Evolutionary conservation across 495 filamentous ascomycete species (phyloP), one percentile per base, ranked within the genome.

Genomic region (Cryomyces antarcticus): DNA sequence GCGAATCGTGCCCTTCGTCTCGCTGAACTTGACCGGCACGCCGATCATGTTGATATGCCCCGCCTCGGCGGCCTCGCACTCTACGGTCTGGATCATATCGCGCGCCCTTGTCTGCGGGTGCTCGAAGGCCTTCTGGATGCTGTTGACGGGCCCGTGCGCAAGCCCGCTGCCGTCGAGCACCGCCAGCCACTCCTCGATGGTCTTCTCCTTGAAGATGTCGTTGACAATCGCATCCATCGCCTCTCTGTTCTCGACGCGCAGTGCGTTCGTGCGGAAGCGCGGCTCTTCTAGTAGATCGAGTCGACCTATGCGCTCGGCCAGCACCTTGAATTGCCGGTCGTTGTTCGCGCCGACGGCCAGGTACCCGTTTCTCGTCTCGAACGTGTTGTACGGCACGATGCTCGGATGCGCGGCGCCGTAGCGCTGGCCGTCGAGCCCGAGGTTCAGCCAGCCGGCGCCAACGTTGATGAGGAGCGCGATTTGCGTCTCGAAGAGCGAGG

Each of bases 271-370:
- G n/a, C 41, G 31, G 43, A 58, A 61, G 0, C 58, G 44, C 4
- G 43, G 12, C 37, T 61, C 58, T 30, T 50, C 47, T 3, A 47
- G 44, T 46, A 54, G 50, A 24, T 57, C 56, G 10, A 41, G 38
- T 7, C 51, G 46, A 1, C 39, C 43, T 12, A 61, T 42, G 38
- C 46, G 46, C 30, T 50, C 44, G 44, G 54, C 57, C 6, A 61
- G 46, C 7, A 52, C 50, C 27, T 44, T 47, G 42, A 56, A 61
- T 24, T 57, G 54, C 27, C 49, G 49, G 46, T 61, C 58, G 41
- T 57, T 61, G 47, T 54, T 57, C 37, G 53, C 58, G n/a, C 54
- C 58, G 30, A 58, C 42, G 5, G 51, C 54, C 13, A 61, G 45
- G 43, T 57, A 57, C 1, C 52, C 55, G 39, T 61, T 52, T 30